These are phyloP conservation scores for Bacidia gigantensis DNA, from an alignment of 495 filamentous ascomycete genomes.

Conservation along the genomic window DNA sequence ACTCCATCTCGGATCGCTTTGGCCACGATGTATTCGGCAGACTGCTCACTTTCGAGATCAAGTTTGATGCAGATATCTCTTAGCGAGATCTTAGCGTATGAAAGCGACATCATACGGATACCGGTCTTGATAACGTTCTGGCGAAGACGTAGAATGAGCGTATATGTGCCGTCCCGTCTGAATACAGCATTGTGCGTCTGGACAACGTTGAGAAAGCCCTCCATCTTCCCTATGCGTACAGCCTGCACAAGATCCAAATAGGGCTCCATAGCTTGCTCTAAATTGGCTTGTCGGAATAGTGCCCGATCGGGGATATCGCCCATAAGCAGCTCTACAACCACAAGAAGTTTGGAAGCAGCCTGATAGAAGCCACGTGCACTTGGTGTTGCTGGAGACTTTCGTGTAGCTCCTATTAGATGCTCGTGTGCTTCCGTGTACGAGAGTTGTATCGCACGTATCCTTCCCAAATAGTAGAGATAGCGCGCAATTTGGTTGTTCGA, in stretches of 20 bases:
- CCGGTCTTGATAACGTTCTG: conserved; percentile 99
- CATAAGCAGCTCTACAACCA: conserved; percentile 95
- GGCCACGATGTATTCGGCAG: conserved; percentile 95
- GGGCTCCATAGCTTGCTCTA: conserved; percentile 76
- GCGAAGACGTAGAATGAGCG: conserved; percentile 78
- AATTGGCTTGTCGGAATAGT: conserved; percentile 72
- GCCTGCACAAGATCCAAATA: conserved; percentile 90
- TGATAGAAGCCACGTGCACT: conserved; percentile 89
- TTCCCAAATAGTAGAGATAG: conserved; percentile 90
- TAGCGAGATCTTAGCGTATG: conserved; percentile 93
- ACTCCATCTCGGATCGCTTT: conserved; percentile 97
- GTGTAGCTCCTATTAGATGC: conserved; percentile 77
- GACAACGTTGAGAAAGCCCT: conserved; percentile 77
- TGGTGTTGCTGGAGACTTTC: conserved; percentile 82
- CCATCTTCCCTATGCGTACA: conserved; percentile 85
- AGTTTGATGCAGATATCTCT: conserved; percentile 94
- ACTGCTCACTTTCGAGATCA: conserved; percentile 85
- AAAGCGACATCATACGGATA: conserved; percentile 96
- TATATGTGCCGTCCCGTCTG: conserved; percentile 88
- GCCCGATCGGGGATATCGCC: conserved; percentile 94
- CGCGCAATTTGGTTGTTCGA: conserved; percentile 96
- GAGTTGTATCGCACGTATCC: conserved; percentile 90
- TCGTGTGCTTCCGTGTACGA: conserved; percentile 95
- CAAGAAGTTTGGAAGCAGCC: conserved; percentile 80
- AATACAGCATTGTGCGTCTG: conserved; percentile 68